Base-by-base conservation (phyloP, 2,329 filamentous ascomycete genomes). In the Aspergillus uvarum region DNA sequence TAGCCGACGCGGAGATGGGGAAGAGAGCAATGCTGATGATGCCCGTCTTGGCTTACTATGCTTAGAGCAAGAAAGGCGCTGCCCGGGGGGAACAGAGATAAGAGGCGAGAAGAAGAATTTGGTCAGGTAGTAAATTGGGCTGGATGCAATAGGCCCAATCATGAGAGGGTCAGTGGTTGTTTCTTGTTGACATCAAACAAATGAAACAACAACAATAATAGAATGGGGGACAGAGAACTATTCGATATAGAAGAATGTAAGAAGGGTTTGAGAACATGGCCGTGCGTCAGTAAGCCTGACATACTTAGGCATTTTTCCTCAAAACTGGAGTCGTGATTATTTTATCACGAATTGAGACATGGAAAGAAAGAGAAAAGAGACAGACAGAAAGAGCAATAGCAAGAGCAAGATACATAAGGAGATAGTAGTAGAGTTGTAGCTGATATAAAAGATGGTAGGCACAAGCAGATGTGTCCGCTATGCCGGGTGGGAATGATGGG, bases 391-490 rank as follows among this genome's bases (percentile, higher is more conserved):
- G 59, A 48, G 19, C 57, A 16, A 58, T 29, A 38, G 56, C 29
- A 51, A 59, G 29, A 54, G 51, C 29, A 61, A 58, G 26, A 10
- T 6, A 29, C 26, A 29, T 29, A 29, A 29, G 26, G 26, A 29
- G 26, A 29, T 29, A 10, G 26, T 29, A 29, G 26, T 29, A 29
- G 26, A 8, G 7, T 8, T 29, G 26, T 29, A 29, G 26, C 26
- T 29, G 26, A 29, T 29, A 29, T 29, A 29, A 35, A 35, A 35
- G 11, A 35, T 12, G 38, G 56, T 35, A 26, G 52, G 59, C 57
- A 63, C 8, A 61, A 51, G 47, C 55, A 62, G 56, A 62, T 56
- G 54, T 51, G 54, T 44, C 60, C 60, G 59, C 52, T 54, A 61
- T 62, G 51, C 47, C 51, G 47, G 47, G 47, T 57, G 29, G 44